A percentile compares a stretch with the other conserved stretches of the same genome.
phyloP scores from a whole-genome alignment of 2,329 filamentous ascomycete genomes.

The Pseudogymnoascus sp. region DNA sequence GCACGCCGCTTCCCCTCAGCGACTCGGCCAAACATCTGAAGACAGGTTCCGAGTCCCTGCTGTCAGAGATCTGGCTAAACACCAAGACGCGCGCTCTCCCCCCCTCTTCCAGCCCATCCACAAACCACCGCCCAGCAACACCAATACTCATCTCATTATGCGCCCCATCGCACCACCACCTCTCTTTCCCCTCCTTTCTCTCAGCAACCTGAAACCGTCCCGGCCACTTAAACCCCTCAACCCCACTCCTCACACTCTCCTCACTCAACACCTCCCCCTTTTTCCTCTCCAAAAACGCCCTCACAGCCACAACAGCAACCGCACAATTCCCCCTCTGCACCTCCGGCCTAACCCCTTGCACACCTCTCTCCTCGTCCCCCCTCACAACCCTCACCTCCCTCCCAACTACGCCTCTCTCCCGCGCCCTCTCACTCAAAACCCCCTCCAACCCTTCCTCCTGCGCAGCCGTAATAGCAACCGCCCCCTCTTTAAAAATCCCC shows the following conservation, averaged over 20 bases:
- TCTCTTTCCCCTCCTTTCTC: conserved; percentile 33
- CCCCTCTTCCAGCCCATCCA: conserved; percentile 31
- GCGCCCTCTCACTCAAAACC: conserved; percentile 27
- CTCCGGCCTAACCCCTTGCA: conserved; percentile 36
- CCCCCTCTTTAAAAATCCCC: conserved; percentile 56
- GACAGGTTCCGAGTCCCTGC: not conserved
- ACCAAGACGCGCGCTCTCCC: not conserved
- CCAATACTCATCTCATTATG: conserved; percentile 65
- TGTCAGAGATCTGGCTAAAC: not conserved
- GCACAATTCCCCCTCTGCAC: conserved; percentile 50
- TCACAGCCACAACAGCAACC: conserved; percentile 41
- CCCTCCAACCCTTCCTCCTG: conserved; percentile 38
- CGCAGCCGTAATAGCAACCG: conserved; percentile 49
- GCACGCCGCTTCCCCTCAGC: not conserved
- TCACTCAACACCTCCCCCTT: not conserved
- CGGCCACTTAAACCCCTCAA: conserved; percentile 66
- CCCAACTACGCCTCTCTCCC: conserved; percentile 24
- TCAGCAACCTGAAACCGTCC: conserved; percentile 60
- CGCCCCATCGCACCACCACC: conserved; percentile 19
- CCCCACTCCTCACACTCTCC: conserved; percentile 35
- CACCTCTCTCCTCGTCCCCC: conserved; percentile 24
- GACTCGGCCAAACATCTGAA: not conserved
- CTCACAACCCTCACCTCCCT: conserved; percentile 41
- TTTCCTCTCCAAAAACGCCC: conserved; percentile 32
- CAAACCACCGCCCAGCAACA: conserved; percentile 74